phyloP scores from a whole-genome alignment of 2,329 filamentous ascomycete genomes.

The Graphilbum sp. region DNA sequence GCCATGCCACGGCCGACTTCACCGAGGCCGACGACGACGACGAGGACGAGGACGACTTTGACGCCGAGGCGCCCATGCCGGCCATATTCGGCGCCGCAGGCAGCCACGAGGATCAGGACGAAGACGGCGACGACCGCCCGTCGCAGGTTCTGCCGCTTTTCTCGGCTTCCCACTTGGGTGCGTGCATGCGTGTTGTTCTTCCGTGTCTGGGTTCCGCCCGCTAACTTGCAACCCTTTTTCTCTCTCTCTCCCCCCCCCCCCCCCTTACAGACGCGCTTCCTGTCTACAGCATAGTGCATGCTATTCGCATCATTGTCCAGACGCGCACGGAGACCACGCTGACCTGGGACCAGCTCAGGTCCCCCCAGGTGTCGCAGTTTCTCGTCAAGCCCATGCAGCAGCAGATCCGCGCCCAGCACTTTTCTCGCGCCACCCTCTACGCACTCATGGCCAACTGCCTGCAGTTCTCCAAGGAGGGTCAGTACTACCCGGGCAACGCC shows the following conservation, averaged over 20 bases:
- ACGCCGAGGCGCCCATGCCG: conserved; percentile 13
- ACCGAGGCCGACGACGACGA: conserved; percentile 44
- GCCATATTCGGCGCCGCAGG: not conserved
- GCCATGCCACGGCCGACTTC: conserved; percentile 47
- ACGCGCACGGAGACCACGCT: conserved; percentile 81
- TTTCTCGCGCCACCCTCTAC: conserved; percentile 74
- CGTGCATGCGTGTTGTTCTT: conserved; percentile 3
- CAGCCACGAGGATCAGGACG: conserved; percentile 17
- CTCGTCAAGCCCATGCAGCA: conserved; percentile 90
- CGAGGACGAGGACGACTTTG: conserved; percentile 21
- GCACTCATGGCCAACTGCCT: conserved; percentile 86
- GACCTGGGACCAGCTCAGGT: conserved; percentile 86
- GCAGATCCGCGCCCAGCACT: conserved; percentile 67
- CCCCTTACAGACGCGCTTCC: conserved; percentile 56
- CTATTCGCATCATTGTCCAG: conserved; percentile 70
- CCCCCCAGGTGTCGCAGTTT: conserved; percentile 93
- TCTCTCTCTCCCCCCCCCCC: not conserved
- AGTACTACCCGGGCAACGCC: conserved; percentile 66
- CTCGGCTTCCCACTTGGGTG: conserved; percentile 62
- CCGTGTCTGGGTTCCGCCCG: conserved; percentile 51
- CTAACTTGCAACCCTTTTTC: conserved; percentile 32
- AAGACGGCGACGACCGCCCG: conserved; percentile 14
- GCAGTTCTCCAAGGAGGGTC: conserved; percentile 79
- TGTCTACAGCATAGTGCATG: conserved; percentile 79
- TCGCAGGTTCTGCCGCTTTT: conserved; percentile 53